These are phyloP conservation scores for Spergularia azorica DNA, from an alignment of 179 eudicot species.

Conservation along the genomic window DNA sequence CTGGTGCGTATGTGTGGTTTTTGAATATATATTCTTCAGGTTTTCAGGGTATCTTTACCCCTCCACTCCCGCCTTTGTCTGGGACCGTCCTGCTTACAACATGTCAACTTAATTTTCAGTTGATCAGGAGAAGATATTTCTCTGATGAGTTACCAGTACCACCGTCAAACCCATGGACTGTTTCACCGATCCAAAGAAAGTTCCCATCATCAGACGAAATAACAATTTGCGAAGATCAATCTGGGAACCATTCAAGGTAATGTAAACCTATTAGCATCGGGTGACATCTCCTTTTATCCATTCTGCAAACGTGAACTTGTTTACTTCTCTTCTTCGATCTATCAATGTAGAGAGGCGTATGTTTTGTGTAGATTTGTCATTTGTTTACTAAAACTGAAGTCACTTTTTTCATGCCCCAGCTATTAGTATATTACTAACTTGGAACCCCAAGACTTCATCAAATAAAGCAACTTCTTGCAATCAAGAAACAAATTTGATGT, in stretches of 20 bases:
- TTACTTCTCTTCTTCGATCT: too few species aligned
- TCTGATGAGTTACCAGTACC: conserved; percentile 63
- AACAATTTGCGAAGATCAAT: conserved; percentile 65
- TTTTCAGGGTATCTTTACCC: background rate
- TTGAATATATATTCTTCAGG: conserved; percentile 11
- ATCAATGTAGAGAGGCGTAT: too few species aligned
- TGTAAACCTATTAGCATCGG: background rate
- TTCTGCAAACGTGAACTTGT: background rate
- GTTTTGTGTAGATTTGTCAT: too few species aligned
- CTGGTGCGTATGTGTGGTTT: conserved; percentile 54
- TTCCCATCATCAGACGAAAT: conserved; percentile 55
- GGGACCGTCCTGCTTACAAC: conserved; percentile 18
- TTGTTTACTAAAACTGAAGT: too few species aligned
- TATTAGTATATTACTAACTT: too few species aligned
- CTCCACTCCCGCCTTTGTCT: background rate
- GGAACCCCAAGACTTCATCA: too few species aligned
- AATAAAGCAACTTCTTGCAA: too few species aligned
- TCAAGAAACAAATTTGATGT: too few species aligned
- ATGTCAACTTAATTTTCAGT: conserved; percentile 40
- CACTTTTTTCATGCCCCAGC: too few species aligned
- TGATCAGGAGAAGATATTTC: conserved; percentile 97
- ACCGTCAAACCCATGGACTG: conserved; percentile 68
- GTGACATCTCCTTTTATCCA: background rate
- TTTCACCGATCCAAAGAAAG: conserved; percentile 51
- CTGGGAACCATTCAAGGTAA: conserved; percentile 60